Conservation (phyloP, 176 grass and related monocot species). For the Avena atlantica region DNA sequence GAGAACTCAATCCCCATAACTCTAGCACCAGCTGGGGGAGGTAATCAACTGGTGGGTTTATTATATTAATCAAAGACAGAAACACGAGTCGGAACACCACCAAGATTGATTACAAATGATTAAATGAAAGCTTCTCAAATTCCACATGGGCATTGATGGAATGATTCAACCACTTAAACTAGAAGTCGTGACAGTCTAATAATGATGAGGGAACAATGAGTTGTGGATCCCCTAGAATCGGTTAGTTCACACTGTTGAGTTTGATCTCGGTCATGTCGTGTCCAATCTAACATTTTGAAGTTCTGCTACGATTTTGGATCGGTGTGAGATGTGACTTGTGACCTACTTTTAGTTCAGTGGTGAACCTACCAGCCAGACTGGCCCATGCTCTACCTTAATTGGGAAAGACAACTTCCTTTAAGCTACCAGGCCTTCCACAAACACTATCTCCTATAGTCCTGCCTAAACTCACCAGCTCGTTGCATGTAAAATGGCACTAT, state of each 20-base stretch:
- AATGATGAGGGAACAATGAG: neutral
- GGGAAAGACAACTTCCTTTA: neutral
- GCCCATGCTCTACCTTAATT: neutral
- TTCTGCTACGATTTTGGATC: conserved; percentile 4
- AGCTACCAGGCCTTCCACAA: neutral
- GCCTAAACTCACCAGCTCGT: neutral
- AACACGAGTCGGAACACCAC: neutral
- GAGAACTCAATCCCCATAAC: neutral
- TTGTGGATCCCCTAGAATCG: neutral
- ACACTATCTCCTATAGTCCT: neutral
- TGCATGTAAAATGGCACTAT: neutral
- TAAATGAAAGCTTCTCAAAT: conserved; percentile 1
- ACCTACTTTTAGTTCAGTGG: neutral
- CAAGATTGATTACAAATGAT: neutral
- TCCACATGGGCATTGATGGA: neutral
- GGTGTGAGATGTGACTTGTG: neutral
- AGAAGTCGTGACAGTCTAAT: neutral
- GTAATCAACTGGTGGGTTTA: neutral
- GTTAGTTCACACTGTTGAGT: neutral
- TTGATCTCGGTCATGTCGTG: neutral
- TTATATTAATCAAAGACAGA: neutral
- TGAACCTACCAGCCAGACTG: conserved; percentile 10
- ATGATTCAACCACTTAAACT: conserved; percentile 20
- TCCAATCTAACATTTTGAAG: neutral
- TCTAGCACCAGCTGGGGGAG: neutral